Base-by-base conservation (phyloP, 495 filamentous ascomycete genomes). In the Emericellopsis terricola region DNA sequence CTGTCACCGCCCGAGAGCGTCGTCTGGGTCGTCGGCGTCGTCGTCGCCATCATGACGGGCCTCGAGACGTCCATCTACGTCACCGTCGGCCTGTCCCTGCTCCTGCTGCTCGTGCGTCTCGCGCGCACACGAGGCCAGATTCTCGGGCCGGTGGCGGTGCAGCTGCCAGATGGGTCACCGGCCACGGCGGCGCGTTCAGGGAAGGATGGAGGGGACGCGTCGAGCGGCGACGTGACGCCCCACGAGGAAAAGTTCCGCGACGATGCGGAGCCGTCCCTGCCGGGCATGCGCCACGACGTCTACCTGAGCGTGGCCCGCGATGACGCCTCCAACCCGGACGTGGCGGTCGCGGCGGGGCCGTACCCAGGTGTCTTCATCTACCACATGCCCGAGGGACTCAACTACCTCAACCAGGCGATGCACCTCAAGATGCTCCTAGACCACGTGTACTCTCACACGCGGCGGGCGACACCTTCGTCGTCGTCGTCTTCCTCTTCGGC, bases 21-120 rank as follows among this genome's bases (percentile, higher is more conserved):
- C 23, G 46, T 57, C 34, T 57, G 52, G 38, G 15, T 49, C n/a
- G 38, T 44, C 27, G 48, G 48, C 24, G 50, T 56, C 6, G 41
- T 52, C 28, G 35, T 54, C 19, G 50, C 47, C 27, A 37, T 57
- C 29, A 52, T 56, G 15, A 41, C 31, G 26, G 42, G 39, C 27
- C 44, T 57, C 29, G 52, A 56, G 31, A 49, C 43, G 24, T 45
- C 45, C 9, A 50, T 57, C 30, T 57, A 57, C 38, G 41, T 48
- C 31, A 48, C 50, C 19, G 52, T 53, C 15, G 30, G 28, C 7
- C 39, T 42, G 17, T 57, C 53, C 10, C 37, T 47, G 27, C 41
- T 35, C 11, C 38, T 53, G 19, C 37, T 57, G 4, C 52, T 57
- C 14, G 41, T 49, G 36, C 52, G 53, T 17, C 38, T 52, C 23